phyloP scores from a whole-genome alignment of 805 yeast species.

The Ogataea populi-albae region DNA sequence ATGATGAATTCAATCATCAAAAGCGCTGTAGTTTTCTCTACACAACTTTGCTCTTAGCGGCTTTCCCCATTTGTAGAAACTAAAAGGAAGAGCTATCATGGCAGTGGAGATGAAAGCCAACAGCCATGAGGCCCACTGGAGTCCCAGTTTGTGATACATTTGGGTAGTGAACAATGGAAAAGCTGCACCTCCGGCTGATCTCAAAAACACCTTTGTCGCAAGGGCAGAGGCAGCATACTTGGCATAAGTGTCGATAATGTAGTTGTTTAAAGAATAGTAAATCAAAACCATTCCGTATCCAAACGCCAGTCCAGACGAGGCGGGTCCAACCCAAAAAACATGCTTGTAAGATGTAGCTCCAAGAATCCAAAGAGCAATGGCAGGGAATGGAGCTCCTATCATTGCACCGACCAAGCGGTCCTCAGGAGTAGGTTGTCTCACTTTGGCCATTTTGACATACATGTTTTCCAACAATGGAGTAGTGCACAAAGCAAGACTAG shows the following conservation, averaged over 20 bases:
- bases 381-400: slow-evolving; percentile 81
- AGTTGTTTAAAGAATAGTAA: slow-evolving; percentile 63
- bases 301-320: slow-evolving; percentile 55
- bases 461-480: slow-evolving; percentile 70
- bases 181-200: slow-evolving; percentile 85
- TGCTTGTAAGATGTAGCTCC: slow-evolving; percentile 76
- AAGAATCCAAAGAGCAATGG: slow-evolving; percentile 71
- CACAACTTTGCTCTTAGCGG: slow-evolving; percentile 60
- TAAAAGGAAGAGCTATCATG: slow-evolving; percentile 71
- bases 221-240: slow-evolving; percentile 77
- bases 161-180: slow-evolving; percentile 80
- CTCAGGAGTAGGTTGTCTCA: slow-evolving; percentile 69
- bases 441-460: slow-evolving; percentile 50
- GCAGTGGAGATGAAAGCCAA: slow-evolving; percentile 75
- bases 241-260: slow-evolving; percentile 87
- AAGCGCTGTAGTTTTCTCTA: slow-evolving; percentile 56
- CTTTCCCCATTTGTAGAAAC: slow-evolving; percentile 67
- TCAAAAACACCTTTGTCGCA: slow-evolving; percentile 76
- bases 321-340: slow-evolving; percentile 65
- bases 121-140: slow-evolving; percentile 80
- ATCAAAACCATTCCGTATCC: slow-evolving; percentile 62
- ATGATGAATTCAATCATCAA: slow-evolving; percentile 16
- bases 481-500: slow-evolving; percentile 64
- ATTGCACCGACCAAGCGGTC: slow-evolving; percentile 78
- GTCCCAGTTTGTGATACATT: slow-evolving; percentile 71